phyloP scores from a whole-genome alignment of 305 asterid genomes.

The Fraxinus xanthoxyloides region DNA sequence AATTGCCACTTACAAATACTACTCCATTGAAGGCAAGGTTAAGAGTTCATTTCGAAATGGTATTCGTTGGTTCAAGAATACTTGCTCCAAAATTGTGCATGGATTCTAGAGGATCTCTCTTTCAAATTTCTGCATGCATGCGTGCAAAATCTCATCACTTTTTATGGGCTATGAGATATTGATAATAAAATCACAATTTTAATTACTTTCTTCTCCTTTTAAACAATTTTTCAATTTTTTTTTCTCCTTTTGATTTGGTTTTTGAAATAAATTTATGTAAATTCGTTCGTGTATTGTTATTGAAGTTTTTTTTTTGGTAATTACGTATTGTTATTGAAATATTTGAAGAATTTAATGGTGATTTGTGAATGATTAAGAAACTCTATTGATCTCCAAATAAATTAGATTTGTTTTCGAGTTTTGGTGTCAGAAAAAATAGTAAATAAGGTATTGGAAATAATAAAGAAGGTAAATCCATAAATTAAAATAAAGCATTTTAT shows the following conservation, averaged over 20 bases:
- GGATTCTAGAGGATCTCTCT: constrained; percentile 22
- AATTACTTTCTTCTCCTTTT: background rate
- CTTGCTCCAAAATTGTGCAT: constrained; percentile 48
- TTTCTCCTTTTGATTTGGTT: background rate
- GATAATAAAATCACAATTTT: background rate
- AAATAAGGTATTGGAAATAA: background rate
- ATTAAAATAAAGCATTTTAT: background rate
- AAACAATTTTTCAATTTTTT: background rate
- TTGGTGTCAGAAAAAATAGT: background rate
- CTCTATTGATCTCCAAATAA: background rate
- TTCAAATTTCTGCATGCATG: background rate
- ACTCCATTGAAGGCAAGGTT: constrained; percentile 62
- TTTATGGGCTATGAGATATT: background rate
- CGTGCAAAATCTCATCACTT: background rate
- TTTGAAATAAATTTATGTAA: background rate
- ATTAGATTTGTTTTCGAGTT: too few species aligned
- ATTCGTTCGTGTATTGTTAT: background rate
- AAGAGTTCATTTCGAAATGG: constrained; percentile 50
- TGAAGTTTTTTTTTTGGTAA: background rate
- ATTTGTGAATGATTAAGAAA: background rate
- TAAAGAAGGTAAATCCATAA: background rate
- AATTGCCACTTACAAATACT: constrained; percentile 55
- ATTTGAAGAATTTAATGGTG: background rate
- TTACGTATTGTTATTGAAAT: background rate
- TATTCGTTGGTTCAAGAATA: constrained; percentile 55